Evolutionary conservation across 805 yeast genomes (phyloP).

Genomic region (Yamadazyma philogaea): DNA sequence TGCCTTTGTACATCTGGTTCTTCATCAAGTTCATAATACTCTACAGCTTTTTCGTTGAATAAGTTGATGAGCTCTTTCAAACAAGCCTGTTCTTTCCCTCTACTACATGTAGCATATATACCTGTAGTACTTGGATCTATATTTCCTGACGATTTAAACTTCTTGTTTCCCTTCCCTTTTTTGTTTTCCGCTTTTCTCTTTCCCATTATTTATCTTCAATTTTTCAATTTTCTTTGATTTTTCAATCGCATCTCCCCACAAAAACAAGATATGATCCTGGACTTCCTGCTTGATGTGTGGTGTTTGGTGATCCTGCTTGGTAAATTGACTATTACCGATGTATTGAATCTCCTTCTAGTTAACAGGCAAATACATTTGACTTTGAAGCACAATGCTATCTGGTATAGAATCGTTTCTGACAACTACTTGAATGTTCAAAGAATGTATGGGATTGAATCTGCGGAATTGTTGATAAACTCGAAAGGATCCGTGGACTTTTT

Average conservation of each 20-base stretch:
- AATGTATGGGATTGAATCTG: constrained; percentile 9
- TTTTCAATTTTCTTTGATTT: neutral
- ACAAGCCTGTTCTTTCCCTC: constrained; percentile 76
- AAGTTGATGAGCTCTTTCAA: constrained; percentile 66
- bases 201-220: constrained; percentile 20
- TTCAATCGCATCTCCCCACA: constrained; percentile 1
- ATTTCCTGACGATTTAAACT: constrained; percentile 49
- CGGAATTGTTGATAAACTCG: neutral
- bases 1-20: constrained; percentile 22
- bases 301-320: constrained; percentile 12
- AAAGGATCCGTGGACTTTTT: constrained; percentile 8
- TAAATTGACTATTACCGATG: constrained; percentile 11
- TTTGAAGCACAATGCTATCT: constrained; percentile 14
- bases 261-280: neutral
- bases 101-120: constrained; percentile 81
- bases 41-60: constrained; percentile 41
- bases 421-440: constrained; percentile 7
- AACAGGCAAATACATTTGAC: constrained; percentile 5
- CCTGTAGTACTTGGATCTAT: constrained; percentile 87
- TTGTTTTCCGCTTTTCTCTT: constrained; percentile 26
- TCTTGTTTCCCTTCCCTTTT: constrained; percentile 26
- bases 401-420: constrained; percentile 12
- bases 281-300: constrained; percentile 20
- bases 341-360: constrained; percentile 8
- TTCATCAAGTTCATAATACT: constrained; percentile 27